A percentile compares a stretch with the other conserved stretches of the same genome.
phyloP scores from a whole-genome alignment of 2,329 filamentous ascomycete genomes.

The Blastomyces gilchristii region DNA sequence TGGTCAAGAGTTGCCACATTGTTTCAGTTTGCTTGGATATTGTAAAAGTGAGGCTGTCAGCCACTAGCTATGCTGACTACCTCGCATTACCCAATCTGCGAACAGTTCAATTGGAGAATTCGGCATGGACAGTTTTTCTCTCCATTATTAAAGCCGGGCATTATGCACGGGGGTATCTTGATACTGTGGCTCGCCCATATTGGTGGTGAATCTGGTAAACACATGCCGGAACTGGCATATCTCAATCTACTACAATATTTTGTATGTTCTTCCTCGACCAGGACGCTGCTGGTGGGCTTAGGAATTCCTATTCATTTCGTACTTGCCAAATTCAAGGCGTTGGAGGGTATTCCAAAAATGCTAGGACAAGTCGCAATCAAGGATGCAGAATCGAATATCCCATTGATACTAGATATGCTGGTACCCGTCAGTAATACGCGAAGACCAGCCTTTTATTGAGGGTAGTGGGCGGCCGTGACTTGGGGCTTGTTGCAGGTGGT shows the following conservation, averaged over 20 bases:
- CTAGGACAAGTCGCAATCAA: not conserved
- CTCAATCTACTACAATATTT: not conserved
- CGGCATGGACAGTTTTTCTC: not conserved
- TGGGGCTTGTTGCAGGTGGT: conserved; percentile 3
- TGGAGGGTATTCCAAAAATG: not conserved
- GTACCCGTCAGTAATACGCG: not conserved
- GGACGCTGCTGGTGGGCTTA: not conserved
- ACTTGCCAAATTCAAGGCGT: not conserved
- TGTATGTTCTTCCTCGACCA: not conserved
- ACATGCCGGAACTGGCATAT: not conserved
- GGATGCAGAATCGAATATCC: not conserved
- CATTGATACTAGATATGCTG: not conserved
- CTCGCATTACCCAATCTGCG: conserved; percentile 3
- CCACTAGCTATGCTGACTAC: conserved; percentile 1
- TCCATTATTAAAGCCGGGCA: not conserved
- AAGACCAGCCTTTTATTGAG: not conserved
- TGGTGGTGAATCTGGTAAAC: conserved; percentile 2
- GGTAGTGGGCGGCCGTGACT: not conserved
- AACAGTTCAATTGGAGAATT: not conserved
- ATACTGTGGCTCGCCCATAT: conserved; percentile 6
- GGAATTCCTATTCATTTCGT: not conserved
- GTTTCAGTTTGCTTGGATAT: not conserved
- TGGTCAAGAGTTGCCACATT: conserved; percentile 1
- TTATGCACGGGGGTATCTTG: conserved; percentile 5
- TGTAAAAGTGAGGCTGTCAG: conserved; percentile 6